Percentiles rank a stretch among this genome's conserved stretches.
These are phyloP conservation scores for Scheffersomyces stipitis DNA, from an alignment of 805 yeast species.

Conservation along the genomic window DNA sequence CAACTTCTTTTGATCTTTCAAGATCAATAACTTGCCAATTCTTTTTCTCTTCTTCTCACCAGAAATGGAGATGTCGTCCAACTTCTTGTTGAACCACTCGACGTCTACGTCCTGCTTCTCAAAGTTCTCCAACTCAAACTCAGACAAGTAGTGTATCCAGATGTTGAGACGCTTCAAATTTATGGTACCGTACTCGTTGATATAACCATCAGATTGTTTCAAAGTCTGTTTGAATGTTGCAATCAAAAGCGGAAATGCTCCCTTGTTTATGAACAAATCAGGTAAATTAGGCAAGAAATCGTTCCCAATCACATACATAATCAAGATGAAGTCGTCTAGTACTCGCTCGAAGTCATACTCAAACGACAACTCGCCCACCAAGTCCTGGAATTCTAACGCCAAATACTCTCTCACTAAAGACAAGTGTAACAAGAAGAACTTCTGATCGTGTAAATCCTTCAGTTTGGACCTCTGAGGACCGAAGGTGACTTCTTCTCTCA, in stretches of 20 bases:
- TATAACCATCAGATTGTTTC: constrained; percentile 73
- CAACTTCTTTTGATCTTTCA: constrained; percentile 73
- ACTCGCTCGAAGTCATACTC: constrained; percentile 83
- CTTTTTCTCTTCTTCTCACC: constrained; percentile 70
- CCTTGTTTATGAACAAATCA: constrained; percentile 87
- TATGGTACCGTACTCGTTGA: constrained; percentile 80
- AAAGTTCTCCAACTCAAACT: constrained; percentile 82
- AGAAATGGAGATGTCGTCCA: constrained; percentile 72
- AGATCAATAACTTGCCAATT: constrained; percentile 60
- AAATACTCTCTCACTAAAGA: constrained; percentile 88
- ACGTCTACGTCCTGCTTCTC: constrained; percentile 82
- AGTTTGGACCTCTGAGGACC: constrained; percentile 51
- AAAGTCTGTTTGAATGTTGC: constrained; percentile 85
- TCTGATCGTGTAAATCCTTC: constrained; percentile 67
- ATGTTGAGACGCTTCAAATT: constrained; percentile 68
- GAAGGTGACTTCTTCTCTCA: constrained; percentile 94
- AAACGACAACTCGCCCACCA: constrained; percentile 63
- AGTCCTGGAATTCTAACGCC: constrained; percentile 76
- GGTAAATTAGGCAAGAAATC: constrained; percentile 98
- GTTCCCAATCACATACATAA: constrained; percentile 94
- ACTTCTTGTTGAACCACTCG: constrained; percentile 86
- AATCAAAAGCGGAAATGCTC: constrained; percentile 91
- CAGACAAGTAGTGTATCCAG: constrained; percentile 75
- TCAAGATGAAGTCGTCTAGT: constrained; percentile 87
- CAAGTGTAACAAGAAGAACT: constrained; percentile 78